Evolutionary conservation across 2,329 filamentous ascomycete genomes (phyloP).

Genomic region (Trichoderma citrinoviride): DNA sequence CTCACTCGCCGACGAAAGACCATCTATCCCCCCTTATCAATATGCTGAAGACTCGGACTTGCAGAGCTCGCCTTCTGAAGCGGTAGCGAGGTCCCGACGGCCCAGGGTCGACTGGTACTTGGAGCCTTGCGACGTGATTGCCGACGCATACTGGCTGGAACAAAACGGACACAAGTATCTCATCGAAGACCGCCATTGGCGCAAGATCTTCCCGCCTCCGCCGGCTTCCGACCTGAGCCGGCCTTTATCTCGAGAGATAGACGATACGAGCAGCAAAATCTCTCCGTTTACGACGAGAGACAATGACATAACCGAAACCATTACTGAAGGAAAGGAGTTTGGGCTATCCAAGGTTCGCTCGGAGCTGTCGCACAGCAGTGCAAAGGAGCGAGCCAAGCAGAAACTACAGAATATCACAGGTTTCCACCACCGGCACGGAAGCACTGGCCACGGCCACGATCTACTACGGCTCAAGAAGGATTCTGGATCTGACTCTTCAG

Average conservation of each 20-base stretch:
- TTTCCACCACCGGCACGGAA: conserved; percentile 53
- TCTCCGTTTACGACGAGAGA: conserved; percentile 31
- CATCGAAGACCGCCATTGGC: conserved; percentile 76
- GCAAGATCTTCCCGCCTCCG: conserved; percentile 62
- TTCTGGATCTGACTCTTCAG: conserved; percentile 60
- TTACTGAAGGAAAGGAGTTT: conserved; percentile 26
- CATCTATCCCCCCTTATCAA: conserved; percentile 45
- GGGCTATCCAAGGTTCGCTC: conserved; percentile 36
- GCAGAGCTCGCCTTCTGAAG: conserved; percentile 42
- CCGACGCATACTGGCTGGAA: conserved; percentile 89
- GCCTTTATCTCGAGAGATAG: conserved; percentile 34
- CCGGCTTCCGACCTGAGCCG: conserved; percentile 29
- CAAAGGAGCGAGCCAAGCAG: conserved; percentile 58
- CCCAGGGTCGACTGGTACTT: conserved; percentile 83
- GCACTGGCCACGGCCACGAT: conserved; percentile 50
- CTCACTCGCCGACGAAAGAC: conserved; percentile 27
- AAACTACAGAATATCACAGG: conserved; percentile 55
- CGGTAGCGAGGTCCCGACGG: conserved; percentile 60
- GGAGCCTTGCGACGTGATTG: conserved; percentile 79
- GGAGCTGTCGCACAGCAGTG: conserved; percentile 49
- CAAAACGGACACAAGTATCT: conserved; percentile 74
- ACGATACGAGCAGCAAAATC: conserved; percentile 28
- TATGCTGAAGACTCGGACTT: conserved; percentile 45
- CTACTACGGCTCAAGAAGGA: conserved; percentile 49
- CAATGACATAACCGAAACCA: conserved; percentile 27